Percentiles rank a stretch among this genome's conserved stretches.
Conservation (phyloP, 2,329 filamentous ascomycete genomes). For the Iodosphaeria phyllophila region DNA sequence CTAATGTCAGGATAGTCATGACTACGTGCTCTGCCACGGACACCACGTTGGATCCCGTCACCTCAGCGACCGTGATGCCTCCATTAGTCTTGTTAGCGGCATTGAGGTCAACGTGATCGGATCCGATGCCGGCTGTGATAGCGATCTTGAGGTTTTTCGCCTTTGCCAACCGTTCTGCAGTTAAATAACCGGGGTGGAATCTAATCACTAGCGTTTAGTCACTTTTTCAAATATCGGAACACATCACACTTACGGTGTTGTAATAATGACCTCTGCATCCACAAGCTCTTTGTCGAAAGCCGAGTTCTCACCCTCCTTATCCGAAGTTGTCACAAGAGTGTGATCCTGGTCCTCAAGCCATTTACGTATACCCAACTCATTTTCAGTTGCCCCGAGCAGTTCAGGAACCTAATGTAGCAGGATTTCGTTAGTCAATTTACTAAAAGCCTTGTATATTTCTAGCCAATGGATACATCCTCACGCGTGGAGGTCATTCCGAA, state of each 20-base stretch:
- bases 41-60: slow-evolving; percentile 95
- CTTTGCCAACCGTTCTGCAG: slow-evolving; percentile 85
- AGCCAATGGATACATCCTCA: too few species aligned
- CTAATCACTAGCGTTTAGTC: slow-evolving; percentile 21
- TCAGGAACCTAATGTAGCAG: slow-evolving; percentile 42
- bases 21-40: slow-evolving; percentile 97
- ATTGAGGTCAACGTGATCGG: slow-evolving; percentile 93
- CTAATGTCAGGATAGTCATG: slow-evolving; percentile 92
- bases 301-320: slow-evolving; percentile 91
- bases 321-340: slow-evolving; percentile 88
- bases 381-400: slow-evolving; percentile 89
- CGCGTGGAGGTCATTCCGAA: too few species aligned
- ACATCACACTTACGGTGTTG: slow-evolving; percentile 53
- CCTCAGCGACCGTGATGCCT: slow-evolving; percentile 90
- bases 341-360: slow-evolving; percentile 97
- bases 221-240: neutral
- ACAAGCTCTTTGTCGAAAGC: slow-evolving; percentile 90
- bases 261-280: slow-evolving; percentile 97
- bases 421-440: too few species aligned
- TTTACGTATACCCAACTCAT: slow-evolving; percentile 90
- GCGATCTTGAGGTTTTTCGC: slow-evolving; percentile 98
- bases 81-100: slow-evolving; percentile 97
- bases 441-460: too few species aligned
- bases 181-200: slow-evolving; percentile 97
- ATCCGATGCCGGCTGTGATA: slow-evolving; percentile 92